A percentile compares a stretch with the other conserved stretches of the same genome.
Evolutionary conservation across 2,329 filamentous ascomycete genomes (phyloP).

Genomic region (Scedosporium boydii): DNA sequence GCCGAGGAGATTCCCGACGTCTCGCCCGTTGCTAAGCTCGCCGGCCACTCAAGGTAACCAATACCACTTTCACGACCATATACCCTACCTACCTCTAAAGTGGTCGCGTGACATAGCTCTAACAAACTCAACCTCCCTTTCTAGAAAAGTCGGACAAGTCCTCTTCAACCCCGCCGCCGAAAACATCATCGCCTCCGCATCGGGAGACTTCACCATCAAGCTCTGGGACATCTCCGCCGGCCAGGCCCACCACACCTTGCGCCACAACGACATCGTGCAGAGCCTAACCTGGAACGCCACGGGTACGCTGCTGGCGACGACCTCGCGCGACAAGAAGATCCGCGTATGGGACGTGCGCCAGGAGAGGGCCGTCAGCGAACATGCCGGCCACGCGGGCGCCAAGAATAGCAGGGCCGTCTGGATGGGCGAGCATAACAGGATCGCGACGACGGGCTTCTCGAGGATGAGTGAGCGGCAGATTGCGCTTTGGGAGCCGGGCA

Average conservation of each 20-base stretch:
- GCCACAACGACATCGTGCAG: conserved; percentile 86
- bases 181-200: conserved; percentile 89
- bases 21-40: conserved; percentile 68
- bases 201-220: conserved; percentile 90
- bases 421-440: conserved; percentile 93
- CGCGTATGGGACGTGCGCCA: conserved; percentile 96
- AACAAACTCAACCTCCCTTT: conserved; percentile 9
- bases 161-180: conserved; percentile 95
- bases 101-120: not conserved
- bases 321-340: conserved; percentile 95
- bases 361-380: conserved; percentile 77
- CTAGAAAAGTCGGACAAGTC: conserved; percentile 92
- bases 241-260: conserved; percentile 63
- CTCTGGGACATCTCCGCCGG: conserved; percentile 87
- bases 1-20: conserved; percentile 78
- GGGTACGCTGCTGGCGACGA: conserved; percentile 79
- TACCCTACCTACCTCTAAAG: not conserved
- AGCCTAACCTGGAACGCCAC: conserved; percentile 92
- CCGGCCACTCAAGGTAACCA: conserved; percentile 73
- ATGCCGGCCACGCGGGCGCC: conserved; percentile 76
- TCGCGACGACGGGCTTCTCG: conserved; percentile 95
- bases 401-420: conserved; percentile 97
- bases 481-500: conserved; percentile 88
- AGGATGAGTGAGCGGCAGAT: conserved; percentile 97
- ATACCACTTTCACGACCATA: not conserved